Base-by-base conservation (phyloP, 306 rosid genomes). In the Quercus rubra region DNA sequence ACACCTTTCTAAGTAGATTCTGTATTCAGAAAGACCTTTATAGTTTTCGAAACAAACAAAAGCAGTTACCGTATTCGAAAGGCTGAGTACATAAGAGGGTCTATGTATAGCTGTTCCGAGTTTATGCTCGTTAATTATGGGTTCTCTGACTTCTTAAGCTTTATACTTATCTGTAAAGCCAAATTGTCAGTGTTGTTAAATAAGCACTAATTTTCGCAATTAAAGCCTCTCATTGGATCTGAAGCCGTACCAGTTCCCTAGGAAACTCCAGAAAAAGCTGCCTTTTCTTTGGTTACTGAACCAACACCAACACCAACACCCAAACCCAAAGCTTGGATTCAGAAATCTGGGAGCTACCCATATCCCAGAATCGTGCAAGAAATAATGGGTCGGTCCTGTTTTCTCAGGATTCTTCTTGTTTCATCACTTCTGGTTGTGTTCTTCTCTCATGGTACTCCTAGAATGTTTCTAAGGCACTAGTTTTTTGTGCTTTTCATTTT, bases 321-420 rank as follows among this genome's bases (percentile, higher is more conserved):
- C 46, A 8, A 7, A 41, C 8, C 58, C 80, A 55, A 21, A 54
- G 51, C 55, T 52, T 4, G 51, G 51, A 61, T 57, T 80, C 75
- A 19, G 41, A 69, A 43, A 27, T 85, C 75, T 58, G 80, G 75
- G 79, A 30, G 28, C 38, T 19, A 59, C 91, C 80, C 84, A 58
- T 58, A 70, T 80, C 80, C n/a, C 31, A 75, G 27, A 85, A 71
- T 27, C 25, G 4, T 49, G 75, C 56, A 43, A 14, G 58, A 38
- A 49, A 68, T 71, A 21, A 94, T 92, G 98, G 86, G 84, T 79
- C 89, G 67, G 8, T 77, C 88, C 18, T 77, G 81, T 82, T 86
- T 92, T 81, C 83, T 81, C 27, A 28, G 51, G 0, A 12, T 88
- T 75, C 89, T 94, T 78, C 75, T 87, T 20, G 52, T 90, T 77